Conservation (phyloP, 2,329 filamentous ascomycete genomes). For the Penicillium sp. region DNA sequence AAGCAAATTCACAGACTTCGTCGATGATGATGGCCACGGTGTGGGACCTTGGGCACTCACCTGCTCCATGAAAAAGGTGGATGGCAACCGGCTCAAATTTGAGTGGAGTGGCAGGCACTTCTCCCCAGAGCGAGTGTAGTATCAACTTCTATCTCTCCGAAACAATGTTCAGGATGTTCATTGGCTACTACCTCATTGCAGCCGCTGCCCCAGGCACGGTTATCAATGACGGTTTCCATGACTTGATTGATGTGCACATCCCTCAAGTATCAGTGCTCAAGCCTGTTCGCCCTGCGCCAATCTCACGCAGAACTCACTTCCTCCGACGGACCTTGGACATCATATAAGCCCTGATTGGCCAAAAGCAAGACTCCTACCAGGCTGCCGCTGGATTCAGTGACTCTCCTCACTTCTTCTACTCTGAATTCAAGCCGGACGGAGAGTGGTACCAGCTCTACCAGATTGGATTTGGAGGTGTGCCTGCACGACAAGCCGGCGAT, state of each 20-base stretch:
- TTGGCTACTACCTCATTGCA: conserved; percentile 50
- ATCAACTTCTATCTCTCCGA: conserved; percentile 53
- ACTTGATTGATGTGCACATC: conserved; percentile 50
- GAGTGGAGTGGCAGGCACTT: conserved; percentile 54
- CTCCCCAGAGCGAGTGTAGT: conserved; percentile 47
- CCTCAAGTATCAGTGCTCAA: conserved; percentile 49
- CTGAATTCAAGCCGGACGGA: conserved; percentile 50
- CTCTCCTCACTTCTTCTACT: conserved; percentile 54
- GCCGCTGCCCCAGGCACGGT: conserved; percentile 51
- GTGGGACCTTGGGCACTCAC: conserved; percentile 49
- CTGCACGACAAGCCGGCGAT: conserved; percentile 49
- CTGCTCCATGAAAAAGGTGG: conserved; percentile 49
- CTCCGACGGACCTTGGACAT: conserved; percentile 52
- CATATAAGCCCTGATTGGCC: conserved; percentile 52
- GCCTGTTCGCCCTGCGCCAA: conserved; percentile 49
- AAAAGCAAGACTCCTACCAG: conserved; percentile 48
- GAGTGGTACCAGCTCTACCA: conserved; percentile 54
- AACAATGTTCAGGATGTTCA: conserved; percentile 55
- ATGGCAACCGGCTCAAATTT: conserved; percentile 46
- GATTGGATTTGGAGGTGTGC: conserved; percentile 53
- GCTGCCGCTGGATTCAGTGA: conserved; percentile 54
- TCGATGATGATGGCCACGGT: conserved; percentile 51
- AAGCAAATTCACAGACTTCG: conserved; percentile 51
- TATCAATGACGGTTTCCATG: conserved; percentile 54
- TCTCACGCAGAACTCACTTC: conserved; percentile 51